Base-by-base conservation (phyloP, 768 basidiomycete species). In the Mycena rebaudengoi region DNA sequence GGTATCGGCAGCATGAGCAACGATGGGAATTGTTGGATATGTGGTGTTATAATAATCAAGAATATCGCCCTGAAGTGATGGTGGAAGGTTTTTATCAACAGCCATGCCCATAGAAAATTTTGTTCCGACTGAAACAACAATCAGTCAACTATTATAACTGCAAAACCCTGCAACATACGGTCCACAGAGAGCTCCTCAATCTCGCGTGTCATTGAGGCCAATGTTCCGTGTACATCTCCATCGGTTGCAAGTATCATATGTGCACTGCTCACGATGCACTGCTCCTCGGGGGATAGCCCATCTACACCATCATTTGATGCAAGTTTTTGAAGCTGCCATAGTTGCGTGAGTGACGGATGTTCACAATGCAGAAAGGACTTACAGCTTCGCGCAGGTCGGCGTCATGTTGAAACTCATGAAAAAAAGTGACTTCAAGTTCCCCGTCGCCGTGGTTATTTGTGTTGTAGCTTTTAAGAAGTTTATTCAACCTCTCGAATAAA, bases 401-500 rank as follows among this genome's bases (percentile, higher is more conserved):
- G 7, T 66, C 58, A 2, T 69, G 61, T 12, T 61, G 40, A 40
- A 71, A 74, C 30, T 67, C 68, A 1, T 74, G 69, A 23, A 76
- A 61, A 59, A 77, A 71, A 0, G 73, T 73, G 0, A 69, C 57
- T 48, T 78, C 75, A 1, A 78, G 58, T 43, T 73, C 69, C 3
- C 76, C 75, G 5, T 66, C 64, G 5, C 48, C 69, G 18, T 71
- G 74, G 16, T 72, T 74, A 29, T 72, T 75, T 0, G 69, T 69
- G 4, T 65, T 46, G 50, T 66, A 72, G 26, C 64, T 58, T 63
- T 76, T 76, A 37, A 77, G 65, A 2, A 75, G 39, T 25, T 74
- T 74, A 66, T 78, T 78, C 18, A 78, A 53, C 0, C 76, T 66
- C 39, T 78, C 76, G 30, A 69, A 70, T 1, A 76, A 48, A 74